A percentile compares a stretch with the other conserved stretches of the same genome.
Conservation (phyloP, 768 basidiomycete species). For the Collybia mongolica region DNA sequence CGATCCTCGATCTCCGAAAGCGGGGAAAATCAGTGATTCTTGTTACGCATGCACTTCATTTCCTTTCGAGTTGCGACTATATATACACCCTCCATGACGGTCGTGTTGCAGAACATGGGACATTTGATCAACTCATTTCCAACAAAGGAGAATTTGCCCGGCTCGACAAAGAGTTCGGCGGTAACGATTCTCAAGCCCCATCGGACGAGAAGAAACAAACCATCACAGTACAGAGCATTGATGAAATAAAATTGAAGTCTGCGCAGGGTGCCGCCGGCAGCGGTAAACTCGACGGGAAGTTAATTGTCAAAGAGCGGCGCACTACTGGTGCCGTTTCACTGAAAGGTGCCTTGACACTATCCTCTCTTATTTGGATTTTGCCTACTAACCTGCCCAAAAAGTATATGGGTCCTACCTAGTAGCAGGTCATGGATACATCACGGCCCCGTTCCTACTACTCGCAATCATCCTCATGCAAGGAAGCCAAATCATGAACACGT, state of each 20-base stretch:
- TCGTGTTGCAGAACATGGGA: slow-evolving; percentile 68
- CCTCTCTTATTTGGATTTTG: background rate
- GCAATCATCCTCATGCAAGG: slow-evolving; percentile 59
- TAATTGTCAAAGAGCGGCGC: slow-evolving; percentile 65
- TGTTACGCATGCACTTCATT: slow-evolving; percentile 86
- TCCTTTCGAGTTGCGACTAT: slow-evolving; percentile 79
- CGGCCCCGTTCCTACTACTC: slow-evolving; percentile 48
- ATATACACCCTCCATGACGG: slow-evolving; percentile 76
- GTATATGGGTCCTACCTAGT: slow-evolving; percentile 60
- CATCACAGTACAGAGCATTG: slow-evolving; percentile 19
- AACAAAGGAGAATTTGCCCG: slow-evolving; percentile 53
- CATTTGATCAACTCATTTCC: slow-evolving; percentile 49
- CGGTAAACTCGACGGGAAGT: slow-evolving; percentile 62
- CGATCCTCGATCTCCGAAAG: slow-evolving; percentile 44
- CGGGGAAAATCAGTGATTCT: slow-evolving; percentile 72
- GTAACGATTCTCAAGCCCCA: slow-evolving; percentile 35
- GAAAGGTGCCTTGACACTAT: slow-evolving; percentile 30
- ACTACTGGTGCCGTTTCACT: slow-evolving; percentile 62
- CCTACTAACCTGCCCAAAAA: slow-evolving; percentile 15
- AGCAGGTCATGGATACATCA: slow-evolving; percentile 52
- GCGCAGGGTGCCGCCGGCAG: slow-evolving; percentile 32
- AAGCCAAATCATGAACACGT: slow-evolving; percentile 59
- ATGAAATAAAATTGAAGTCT: slow-evolving; percentile 35
- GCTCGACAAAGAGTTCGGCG: slow-evolving; percentile 63
- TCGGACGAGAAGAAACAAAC: slow-evolving; percentile 22